Conservation (phyloP, 2,329 filamentous ascomycete species). For the Botrytis galanthina region DNA sequence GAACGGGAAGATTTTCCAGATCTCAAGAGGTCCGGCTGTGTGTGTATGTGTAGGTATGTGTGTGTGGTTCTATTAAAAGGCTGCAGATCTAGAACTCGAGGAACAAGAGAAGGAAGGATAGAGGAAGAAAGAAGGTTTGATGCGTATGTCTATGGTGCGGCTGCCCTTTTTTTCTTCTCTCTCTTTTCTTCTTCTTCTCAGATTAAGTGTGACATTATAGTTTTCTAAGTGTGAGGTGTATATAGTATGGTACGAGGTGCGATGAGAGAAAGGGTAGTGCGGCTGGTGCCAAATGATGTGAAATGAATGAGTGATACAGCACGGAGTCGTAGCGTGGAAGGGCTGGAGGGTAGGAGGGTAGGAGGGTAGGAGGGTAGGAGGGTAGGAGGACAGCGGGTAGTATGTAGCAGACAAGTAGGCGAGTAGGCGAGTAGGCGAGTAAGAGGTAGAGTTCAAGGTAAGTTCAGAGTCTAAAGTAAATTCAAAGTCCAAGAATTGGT, state of each 20-base stretch:
- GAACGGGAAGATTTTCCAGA: constrained; percentile 5
- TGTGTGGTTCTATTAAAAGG: constrained; percentile 14
- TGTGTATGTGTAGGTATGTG: neutral
- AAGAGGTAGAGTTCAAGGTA: neutral
- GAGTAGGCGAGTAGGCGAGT: neutral
- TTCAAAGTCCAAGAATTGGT: neutral
- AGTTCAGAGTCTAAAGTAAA: too few species aligned
- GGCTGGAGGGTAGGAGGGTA: neutral
- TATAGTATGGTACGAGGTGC: constrained; percentile 8
- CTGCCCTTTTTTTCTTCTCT: neutral
- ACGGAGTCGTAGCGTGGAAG: neutral
- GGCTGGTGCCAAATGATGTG: neutral
- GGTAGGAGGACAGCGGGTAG: neutral
- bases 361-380: neutral
- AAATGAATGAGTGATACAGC: neutral
- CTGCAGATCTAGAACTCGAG: constrained; percentile 8
- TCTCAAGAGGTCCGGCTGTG: constrained; percentile 14
- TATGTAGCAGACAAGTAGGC: neutral
- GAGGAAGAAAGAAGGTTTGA: constrained; percentile 8
- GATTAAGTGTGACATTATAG: neutral
- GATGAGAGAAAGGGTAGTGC: neutral
- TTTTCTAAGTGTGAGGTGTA: neutral
- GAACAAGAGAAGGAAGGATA: neutral
- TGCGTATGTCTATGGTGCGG: neutral
- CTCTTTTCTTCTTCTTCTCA: neutral